Base-by-base conservation (phyloP, 257 asterid species). In the Orobanche coerulescens region DNA sequence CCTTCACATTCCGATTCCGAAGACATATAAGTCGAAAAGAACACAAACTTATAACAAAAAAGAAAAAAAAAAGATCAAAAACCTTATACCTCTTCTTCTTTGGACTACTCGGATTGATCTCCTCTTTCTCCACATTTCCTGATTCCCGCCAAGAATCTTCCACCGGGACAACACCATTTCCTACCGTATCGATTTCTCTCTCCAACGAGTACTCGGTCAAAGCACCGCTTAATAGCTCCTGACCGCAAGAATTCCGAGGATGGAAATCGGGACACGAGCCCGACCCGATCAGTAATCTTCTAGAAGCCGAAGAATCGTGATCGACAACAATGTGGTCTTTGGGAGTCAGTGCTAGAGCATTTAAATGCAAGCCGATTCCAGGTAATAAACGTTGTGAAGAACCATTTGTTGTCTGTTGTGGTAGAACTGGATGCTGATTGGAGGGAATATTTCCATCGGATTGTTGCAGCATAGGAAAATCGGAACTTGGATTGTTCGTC, bases 301-400 rank as follows among this genome's bases (percentile, higher is more conserved):
- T 77, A 12, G 83, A 71, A 43, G 78, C 57, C n/a, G 28, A 47
- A 1, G 49, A 43, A 43, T 43, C 49, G 2, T n/a, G 16, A 15
- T 43, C 15, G 49, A 22, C 28, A 37, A 8, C 44, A 47, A 2
- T 47, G 24, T 19, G 19, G 12, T 47, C 53, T 53, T 81, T 79
- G 25, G 91, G 70, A 62, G 86, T 74, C 40, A 94, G 13, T 58
- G 95, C 83, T 1, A 86, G 79, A 58, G 90, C 79, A 78, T 93
- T 93, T 50, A 93, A 78, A 73, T 93, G 96, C 84, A 93, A 79
- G 57, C 99, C 99, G 43, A 93, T 84, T 43, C 92, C 86, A 15
- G 96, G 88, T 42, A 93, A 66, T 23, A 72, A 58, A 66, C 75
- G 34, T 12, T 66, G 49, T 9, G 81, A 69, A 63, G 90, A 70